phyloP scores from a whole-genome alignment of 768 basidiomycete species.

The Termitomyces bulborhizus region DNA sequence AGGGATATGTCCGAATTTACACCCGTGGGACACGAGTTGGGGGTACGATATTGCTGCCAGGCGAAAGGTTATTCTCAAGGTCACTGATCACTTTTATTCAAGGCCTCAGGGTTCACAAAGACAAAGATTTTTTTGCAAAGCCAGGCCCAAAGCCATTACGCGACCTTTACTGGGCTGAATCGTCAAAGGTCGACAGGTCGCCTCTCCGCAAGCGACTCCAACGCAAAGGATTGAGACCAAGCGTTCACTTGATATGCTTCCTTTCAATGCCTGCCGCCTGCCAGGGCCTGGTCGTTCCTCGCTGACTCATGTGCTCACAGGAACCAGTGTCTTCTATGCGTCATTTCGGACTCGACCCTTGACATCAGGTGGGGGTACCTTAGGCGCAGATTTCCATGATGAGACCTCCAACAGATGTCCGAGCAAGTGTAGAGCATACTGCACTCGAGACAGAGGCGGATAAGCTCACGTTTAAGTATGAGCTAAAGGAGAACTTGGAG shows the following conservation, averaged over 20 bases:
- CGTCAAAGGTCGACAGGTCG: no score
- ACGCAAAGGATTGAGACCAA: background rate
- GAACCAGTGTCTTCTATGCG: background rate
- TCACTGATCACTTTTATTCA: background rate
- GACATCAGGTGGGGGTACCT: background rate
- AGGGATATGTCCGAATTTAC: no score
- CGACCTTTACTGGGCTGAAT: no score
- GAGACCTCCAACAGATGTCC: background rate
- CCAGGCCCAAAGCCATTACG: no score
- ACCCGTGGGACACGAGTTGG: background rate
- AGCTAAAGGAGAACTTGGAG: background rate
- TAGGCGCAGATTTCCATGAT: background rate
- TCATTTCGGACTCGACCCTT: background rate
- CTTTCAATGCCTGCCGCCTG: background rate
- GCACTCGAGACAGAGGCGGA: background rate
- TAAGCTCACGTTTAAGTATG: background rate
- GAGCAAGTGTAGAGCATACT: background rate
- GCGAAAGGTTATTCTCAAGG: background rate
- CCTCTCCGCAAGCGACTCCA: background rate
- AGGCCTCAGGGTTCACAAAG: no score
- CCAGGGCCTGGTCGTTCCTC: background rate
- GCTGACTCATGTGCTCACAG: background rate
- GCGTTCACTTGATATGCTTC: background rate
- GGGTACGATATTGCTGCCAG: no score
- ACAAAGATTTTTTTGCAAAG: no score